phyloP scores from a whole-genome alignment of 371 early-diverging fungal species.

The Saksenaea vasiformis region DNA sequence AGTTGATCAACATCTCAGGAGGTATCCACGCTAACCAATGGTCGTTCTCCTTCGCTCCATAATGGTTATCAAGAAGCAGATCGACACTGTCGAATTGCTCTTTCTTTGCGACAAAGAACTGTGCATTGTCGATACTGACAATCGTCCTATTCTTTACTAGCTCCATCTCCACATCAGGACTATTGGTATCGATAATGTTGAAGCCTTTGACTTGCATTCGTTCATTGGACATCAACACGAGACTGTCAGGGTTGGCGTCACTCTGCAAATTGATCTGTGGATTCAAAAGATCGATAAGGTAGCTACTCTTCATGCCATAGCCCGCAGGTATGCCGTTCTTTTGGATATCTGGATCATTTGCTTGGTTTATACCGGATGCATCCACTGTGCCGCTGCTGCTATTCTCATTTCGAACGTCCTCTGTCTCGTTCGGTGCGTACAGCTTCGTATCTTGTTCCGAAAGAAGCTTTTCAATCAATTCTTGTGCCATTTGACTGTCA shows the following conservation, averaged over 20 bases:
- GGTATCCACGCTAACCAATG: conserved; percentile 90
- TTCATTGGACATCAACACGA: conserved; percentile 67
- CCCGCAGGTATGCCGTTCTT: conserved; percentile 50
- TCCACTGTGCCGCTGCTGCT: conserved; percentile 3
- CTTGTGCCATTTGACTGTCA: conserved; percentile 46
- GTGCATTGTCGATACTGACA: conserved; percentile 76
- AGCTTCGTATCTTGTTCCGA: conserved; percentile 50
- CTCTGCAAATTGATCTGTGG: conserved; percentile 73
- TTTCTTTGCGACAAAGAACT: conserved; percentile 75
- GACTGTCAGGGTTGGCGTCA: conserved; percentile 43
- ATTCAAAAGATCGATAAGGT: conserved; percentile 67
- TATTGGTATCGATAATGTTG: conserved; percentile 58
- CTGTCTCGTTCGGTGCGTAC: conserved; percentile 54
- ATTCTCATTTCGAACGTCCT: conserved; percentile 23
- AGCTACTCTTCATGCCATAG: conserved; percentile 60
- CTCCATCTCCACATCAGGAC: conserved; percentile 53
- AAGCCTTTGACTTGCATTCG: conserved; percentile 66
- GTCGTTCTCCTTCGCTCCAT: conserved; percentile 49
- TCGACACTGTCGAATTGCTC: conserved; percentile 64
- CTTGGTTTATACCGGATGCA: conserved; percentile 38
- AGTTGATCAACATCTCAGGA: conserved; percentile 74
- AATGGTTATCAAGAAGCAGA: conserved; percentile 47
- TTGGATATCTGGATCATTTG: conserved; percentile 53
- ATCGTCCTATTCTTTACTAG: conserved; percentile 74
- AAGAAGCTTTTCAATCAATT: conserved; percentile 56